These are phyloP conservation scores for Scutellaria minor DNA, from an alignment of 257 asterid genomes.

Conservation along the genomic window DNA sequence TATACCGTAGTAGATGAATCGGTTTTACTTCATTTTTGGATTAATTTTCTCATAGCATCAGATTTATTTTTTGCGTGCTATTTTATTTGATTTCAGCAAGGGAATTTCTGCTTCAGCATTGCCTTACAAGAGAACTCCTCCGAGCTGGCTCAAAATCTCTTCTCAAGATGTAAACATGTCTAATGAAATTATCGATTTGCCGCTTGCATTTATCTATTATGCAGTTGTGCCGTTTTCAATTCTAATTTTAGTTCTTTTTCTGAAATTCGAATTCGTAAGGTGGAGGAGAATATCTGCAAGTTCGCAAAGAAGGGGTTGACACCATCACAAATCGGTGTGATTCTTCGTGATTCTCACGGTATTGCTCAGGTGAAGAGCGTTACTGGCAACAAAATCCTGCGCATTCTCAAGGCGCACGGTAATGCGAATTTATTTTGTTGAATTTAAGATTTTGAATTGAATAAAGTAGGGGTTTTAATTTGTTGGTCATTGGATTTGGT, in stretches of 20 bases:
- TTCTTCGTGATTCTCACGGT: slow-evolving; percentile 64
- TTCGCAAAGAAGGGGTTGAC: slow-evolving; percentile 57
- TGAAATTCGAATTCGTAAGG: slow-evolving; percentile 26
- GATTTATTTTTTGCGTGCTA: background rate
- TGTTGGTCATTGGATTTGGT: background rate
- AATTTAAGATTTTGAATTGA: background rate
- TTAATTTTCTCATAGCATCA: slow-evolving; percentile 10
- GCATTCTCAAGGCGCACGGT: slow-evolving; percentile 64
- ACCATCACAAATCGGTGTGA: slow-evolving; percentile 57
- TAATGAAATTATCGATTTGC: background rate
- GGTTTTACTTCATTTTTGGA: background rate
- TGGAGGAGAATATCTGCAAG: slow-evolving; percentile 53
- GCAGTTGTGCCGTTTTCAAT: background rate
- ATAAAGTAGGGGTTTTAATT: background rate
- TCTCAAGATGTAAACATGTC: slow-evolving; percentile 42
- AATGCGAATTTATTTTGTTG: background rate
- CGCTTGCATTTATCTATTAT: background rate
- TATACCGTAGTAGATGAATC: too few relatives aligned
- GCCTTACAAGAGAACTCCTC: slow-evolving; percentile 56
- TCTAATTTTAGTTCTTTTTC: background rate
- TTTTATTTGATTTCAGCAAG: slow-evolving; percentile 41
- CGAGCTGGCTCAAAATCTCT: slow-evolving; percentile 55
- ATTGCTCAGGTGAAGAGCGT: slow-evolving; percentile 61
- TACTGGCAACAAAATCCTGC: slow-evolving; percentile 55
- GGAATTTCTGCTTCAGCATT: slow-evolving; percentile 61